A percentile compares a stretch with the other conserved stretches of the same genome.
Evolutionary conservation across 1,284 basidiomycete genomes (phyloP).

Genomic region (Hemileia vastatrix): DNA sequence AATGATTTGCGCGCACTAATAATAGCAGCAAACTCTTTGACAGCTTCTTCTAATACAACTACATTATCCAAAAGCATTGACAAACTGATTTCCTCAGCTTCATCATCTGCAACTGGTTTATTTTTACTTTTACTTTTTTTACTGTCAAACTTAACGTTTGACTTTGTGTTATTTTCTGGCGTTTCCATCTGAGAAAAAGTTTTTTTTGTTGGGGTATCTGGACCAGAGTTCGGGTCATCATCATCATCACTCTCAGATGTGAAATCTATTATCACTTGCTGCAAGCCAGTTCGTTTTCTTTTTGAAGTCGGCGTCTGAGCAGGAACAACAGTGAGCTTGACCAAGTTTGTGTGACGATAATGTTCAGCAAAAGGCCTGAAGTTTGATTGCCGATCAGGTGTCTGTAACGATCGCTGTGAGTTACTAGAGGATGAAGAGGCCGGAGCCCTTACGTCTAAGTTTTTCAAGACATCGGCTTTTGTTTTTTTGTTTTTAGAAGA

Average conservation of each 20-base stretch:
- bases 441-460: no score
- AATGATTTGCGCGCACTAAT: conserved; percentile 72
- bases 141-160: background rate
- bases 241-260: conserved; percentile 1
- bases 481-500: conserved; percentile 55
- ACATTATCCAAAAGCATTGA: conserved; percentile 85
- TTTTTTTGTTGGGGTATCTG: conserved; percentile 22
- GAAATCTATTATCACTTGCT: background rate
- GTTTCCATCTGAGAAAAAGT: conserved; percentile 18
- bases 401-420: background rate
- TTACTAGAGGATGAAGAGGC: no score
- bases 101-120: conserved; percentile 27
- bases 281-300: background rate
- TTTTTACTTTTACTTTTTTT: conserved; percentile 22
- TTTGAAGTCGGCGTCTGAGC: conserved; percentile 19
- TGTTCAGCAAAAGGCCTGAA: conserved; percentile 12
- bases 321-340: conserved; percentile 45
- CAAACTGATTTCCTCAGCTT: conserved; percentile 54
- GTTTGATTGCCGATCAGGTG: background rate
- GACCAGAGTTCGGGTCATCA: conserved; percentile 1
- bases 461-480: conserved; percentile 46
- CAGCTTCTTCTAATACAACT: conserved; percentile 85
- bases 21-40: conserved; percentile 84
- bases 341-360: conserved; percentile 23
- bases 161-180: conserved; percentile 8